A percentile compares a stretch with the other conserved stretches of the same genome.
Evolutionary conservation across 495 filamentous ascomycete species (phyloP).

Genomic region (Viridothelium virens): DNA sequence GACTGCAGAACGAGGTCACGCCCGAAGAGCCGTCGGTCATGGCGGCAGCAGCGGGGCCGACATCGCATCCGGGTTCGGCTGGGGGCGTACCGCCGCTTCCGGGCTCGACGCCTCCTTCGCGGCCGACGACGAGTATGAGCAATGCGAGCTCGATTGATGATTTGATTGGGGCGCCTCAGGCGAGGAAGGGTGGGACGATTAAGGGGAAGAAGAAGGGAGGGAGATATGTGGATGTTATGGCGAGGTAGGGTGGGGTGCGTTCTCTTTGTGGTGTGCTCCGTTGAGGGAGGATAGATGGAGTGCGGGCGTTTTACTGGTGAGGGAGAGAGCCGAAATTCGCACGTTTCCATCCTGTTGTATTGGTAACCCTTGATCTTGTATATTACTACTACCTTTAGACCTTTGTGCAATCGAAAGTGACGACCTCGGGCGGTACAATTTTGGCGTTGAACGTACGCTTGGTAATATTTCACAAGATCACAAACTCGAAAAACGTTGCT

Average conservation of each 20-base stretch:
- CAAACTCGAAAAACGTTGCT: neutral
- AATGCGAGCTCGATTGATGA: constrained; percentile 82
- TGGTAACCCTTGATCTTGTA: neutral
- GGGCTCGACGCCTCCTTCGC: constrained; percentile 25
- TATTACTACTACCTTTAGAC: constrained; percentile 2
- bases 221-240: constrained; percentile 91
- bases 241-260: constrained; percentile 30
- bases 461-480: neutral
- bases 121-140: constrained; percentile 53
- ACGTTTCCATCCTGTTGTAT: neutral
- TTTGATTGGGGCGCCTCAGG: constrained; percentile 56
- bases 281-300: neutral
- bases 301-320: neutral
- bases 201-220: constrained; percentile 73
- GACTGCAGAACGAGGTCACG: neutral
- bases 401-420: neutral
- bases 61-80: neutral
- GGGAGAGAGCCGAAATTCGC: neutral
- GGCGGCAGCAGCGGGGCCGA: constrained; percentile 18
- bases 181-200: constrained; percentile 56
- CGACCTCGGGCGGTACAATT: neutral
- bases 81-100: constrained; percentile 11
- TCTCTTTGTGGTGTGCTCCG: neutral
- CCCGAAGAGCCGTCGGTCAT: neutral
- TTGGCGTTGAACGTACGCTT: neutral